Evolutionary conservation across 192 early-diverging fungal species (phyloP).

Genomic region (Gonapodya sp.): DNA sequence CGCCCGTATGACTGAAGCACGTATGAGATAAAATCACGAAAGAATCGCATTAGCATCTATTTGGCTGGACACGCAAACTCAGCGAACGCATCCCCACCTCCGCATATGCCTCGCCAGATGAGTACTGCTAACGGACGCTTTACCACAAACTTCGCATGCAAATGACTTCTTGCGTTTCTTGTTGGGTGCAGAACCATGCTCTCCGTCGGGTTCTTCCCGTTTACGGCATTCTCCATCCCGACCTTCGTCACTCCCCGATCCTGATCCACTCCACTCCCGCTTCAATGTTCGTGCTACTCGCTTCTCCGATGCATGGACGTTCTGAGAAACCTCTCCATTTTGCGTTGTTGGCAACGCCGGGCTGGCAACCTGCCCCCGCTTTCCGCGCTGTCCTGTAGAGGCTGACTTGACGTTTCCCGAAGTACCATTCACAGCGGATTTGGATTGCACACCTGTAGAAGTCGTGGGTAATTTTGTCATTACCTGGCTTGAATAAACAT

Average conservation of each 20-base stretch:
- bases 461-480: too few species aligned
- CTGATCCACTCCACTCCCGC: not conserved
- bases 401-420: not conserved
- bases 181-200: not conserved
- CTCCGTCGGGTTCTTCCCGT: too few species aligned
- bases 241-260: not conserved
- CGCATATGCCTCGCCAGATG: not conserved
- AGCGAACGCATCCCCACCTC: not conserved
- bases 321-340: too few species aligned
- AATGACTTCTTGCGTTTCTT: constrained; percentile 2
- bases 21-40: not conserved
- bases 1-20: not conserved
- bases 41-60: too few species aligned
- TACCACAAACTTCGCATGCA: not conserved
- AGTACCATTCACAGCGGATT: not conserved
- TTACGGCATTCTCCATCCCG: not conserved
- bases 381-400: not conserved
- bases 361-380: not conserved
- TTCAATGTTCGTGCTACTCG: not conserved
- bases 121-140: not conserved
- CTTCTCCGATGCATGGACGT: not conserved
- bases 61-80: too few species aligned
- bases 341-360: too few species aligned
- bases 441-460: too few species aligned
- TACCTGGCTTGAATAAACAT: too few species aligned